Conservation (phyloP, 768 basidiomycete species). For the Hygrocybe punicea region DNA sequence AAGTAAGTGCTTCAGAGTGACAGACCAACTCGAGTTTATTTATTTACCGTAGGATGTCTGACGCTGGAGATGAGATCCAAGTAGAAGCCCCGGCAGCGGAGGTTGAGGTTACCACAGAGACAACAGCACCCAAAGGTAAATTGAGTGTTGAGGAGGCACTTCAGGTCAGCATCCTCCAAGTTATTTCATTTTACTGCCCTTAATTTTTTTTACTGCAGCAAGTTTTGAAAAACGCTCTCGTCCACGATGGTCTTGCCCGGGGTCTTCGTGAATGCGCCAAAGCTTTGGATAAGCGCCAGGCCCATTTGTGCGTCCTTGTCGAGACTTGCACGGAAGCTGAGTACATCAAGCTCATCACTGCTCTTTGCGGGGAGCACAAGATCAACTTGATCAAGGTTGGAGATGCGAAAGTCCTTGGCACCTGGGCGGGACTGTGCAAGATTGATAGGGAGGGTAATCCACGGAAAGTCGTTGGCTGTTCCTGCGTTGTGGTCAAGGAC, state of each 20-base stretch:
- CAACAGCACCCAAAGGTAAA: slow-evolving; percentile 85
- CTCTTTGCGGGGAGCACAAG: slow-evolving; percentile 98
- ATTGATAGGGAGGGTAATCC: slow-evolving; percentile 99
- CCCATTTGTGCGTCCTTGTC: slow-evolving; percentile 96
- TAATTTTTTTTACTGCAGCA: slow-evolving; percentile 49
- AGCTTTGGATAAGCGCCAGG: slow-evolving; percentile 97
- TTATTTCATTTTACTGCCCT: slow-evolving; percentile 7
- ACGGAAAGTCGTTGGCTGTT: slow-evolving; percentile 90
- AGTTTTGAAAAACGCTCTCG: slow-evolving; percentile 98
- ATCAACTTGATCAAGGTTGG: slow-evolving; percentile 99
- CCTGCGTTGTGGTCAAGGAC: slow-evolving; percentile 96
- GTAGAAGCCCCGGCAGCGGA: slow-evolving; percentile 59
- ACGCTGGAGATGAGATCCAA: slow-evolving; percentile 94
- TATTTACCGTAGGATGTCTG: slow-evolving; percentile 68
- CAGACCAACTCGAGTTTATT: slow-evolving; percentile 2
- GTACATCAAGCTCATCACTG: slow-evolving; percentile 99
- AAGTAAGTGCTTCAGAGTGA: slow-evolving; percentile 32
- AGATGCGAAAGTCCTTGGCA: slow-evolving; percentile 96
- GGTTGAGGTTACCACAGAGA: slow-evolving; percentile 83
- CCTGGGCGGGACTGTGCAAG: slow-evolving; percentile 99
- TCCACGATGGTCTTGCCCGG: slow-evolving; percentile 97
- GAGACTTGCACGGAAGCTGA: slow-evolving; percentile 99
- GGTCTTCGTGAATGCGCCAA: slow-evolving; percentile 98
- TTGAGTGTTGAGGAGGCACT: slow-evolving; percentile 93
- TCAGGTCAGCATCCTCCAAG: slow-evolving; percentile 50